phyloP scores from a whole-genome alignment of 2,329 filamentous ascomycete genomes.

The Ambrosiella xylebori region DNA sequence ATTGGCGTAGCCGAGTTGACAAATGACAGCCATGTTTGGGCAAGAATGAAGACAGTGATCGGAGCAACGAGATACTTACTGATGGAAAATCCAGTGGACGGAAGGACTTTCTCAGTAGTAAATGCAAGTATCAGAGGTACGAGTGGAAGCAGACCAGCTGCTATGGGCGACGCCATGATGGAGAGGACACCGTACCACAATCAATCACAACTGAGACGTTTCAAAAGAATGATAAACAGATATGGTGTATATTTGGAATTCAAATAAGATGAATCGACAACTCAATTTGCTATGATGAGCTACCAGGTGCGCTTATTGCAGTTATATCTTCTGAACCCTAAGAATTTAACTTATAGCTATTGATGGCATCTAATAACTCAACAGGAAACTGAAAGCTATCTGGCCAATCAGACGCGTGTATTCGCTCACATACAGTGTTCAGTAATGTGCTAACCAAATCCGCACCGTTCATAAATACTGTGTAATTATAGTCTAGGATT shows the following conservation, averaged over 20 bases:
- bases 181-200: no score
- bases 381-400: not conserved
- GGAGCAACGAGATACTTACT: not conserved
- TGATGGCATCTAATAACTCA: not conserved
- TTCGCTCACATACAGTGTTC: not conserved
- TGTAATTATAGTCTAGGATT: not conserved
- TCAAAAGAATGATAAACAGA: no score
- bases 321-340: no score
- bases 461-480: not conserved
- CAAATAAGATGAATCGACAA: no score
- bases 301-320: no score
- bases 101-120: no score
- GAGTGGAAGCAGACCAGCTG: no score
- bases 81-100: not conserved
- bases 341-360: not conserved
- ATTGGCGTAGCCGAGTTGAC: slow-evolving; percentile 24
- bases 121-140: no score
- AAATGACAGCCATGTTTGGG: slow-evolving; percentile 23
- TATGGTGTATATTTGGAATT: no score
- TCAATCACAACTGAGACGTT: no score
- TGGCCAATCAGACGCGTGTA: not conserved
- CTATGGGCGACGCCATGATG: no score
- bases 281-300: no score
- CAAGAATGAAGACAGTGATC: slow-evolving; percentile 17
- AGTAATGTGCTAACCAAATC: not conserved